Base-by-base conservation (phyloP, 495 filamentous ascomycete species). In the Astrothelium macrocarpum region DNA sequence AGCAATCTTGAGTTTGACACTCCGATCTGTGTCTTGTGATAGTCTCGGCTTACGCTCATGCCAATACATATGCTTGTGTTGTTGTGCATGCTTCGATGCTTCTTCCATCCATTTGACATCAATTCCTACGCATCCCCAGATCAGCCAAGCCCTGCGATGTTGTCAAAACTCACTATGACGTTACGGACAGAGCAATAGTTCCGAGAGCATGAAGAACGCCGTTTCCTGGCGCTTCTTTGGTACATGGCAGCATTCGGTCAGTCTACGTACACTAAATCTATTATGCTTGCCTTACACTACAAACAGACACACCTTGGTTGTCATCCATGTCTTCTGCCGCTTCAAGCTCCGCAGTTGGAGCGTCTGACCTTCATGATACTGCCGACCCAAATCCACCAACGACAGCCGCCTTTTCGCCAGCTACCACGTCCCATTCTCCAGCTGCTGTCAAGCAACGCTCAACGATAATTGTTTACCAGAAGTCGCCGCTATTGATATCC, bases 391-490 rank as follows among this genome's bases (percentile, higher is more conserved):
- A 82, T 70, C 84, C 88, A 46, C 85, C 89, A 20, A 95, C 90
- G 20, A 79, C 87, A 67, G 91, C 90, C 64, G 80, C 88, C 59
- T 99, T 99, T 78, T 90, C 93, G 29, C 91, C 94, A 32, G 81
- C 84, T 25, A 90, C 89, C 53, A 81, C 89, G 59, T 85, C 86
- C 10, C 81, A 85, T 60, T 82, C 82, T 16, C 83, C 87, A 28
- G 78, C 87, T 59, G 85, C 85, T 26, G 86, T 86, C 42, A 87
- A 87, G 69, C 84, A 90, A 63, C 85, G 91, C 58, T 93, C 90
- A 43, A 94, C 90, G 64, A 89, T 97, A 68, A 84, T 97, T 61
- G 92, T 99, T 1, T 91, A 97, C 74, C 91, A 94, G 72, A 99
- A 97, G 76, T 95, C 90, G 2, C 94, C 95, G 23, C 77, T 99